Percentiles rank a stretch among this genome's conserved stretches.
phyloP scores from a whole-genome alignment of 2,329 filamentous ascomycete genomes.

The Trichoderma atroviride region DNA sequence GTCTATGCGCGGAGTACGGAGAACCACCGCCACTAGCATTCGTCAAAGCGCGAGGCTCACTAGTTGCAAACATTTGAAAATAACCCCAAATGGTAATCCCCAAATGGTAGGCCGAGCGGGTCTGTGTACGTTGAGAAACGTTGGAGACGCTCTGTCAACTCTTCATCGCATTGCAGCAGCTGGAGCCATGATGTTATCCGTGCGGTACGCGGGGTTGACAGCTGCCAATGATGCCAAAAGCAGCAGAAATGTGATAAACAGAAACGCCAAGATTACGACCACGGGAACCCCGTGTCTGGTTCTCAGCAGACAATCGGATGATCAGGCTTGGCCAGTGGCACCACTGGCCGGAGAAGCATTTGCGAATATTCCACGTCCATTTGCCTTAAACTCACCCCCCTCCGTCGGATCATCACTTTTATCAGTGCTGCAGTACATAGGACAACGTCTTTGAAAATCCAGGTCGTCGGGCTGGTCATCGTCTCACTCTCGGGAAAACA shows the following conservation, averaged over 20 bases:
- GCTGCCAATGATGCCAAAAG: not conserved
- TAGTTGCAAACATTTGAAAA: not conserved
- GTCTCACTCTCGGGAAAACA: not conserved
- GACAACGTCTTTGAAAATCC: not conserved
- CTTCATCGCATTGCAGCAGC: not conserved
- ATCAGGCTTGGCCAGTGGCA: conserved; percentile 13
- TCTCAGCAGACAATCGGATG: conserved; percentile 25
- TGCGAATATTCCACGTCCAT: conserved; percentile 6
- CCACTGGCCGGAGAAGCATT: conserved; percentile 1
- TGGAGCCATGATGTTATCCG: not conserved
- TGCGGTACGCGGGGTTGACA: conserved; percentile 4
- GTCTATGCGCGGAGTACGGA: not conserved
- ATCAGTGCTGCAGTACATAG: not conserved
- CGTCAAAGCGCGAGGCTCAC: not conserved
- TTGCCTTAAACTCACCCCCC: conserved; percentile 6
- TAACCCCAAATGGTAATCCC: not conserved
- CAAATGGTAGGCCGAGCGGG: not conserved
- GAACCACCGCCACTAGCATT: not conserved
- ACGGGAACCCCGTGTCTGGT: not conserved
- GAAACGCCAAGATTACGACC: conserved; percentile 23
- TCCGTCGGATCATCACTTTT: not conserved
- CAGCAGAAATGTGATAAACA: not conserved
- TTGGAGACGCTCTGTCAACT: not conserved
- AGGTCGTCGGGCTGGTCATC: not conserved
- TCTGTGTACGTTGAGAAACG: not conserved